Base-by-base conservation (phyloP, 1,139 yeast species). In the Keqinozyma sinolaborantium region DNA sequence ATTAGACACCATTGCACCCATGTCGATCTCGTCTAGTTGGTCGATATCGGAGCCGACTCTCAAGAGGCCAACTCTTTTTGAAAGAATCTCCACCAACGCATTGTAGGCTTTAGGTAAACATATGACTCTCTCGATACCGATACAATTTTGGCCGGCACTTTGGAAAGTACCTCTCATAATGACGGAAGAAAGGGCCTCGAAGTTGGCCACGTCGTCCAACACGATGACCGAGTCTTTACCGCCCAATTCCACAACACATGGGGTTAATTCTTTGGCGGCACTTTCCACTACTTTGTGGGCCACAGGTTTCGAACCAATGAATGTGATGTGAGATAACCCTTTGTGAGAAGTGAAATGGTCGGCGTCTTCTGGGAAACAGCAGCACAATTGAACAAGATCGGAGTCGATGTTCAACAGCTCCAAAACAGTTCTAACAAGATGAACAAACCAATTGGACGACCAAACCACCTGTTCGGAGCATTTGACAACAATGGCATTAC, bases 101-200 rank as follows among this genome's bases (percentile, higher is more conserved):
- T 77, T 80, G 56, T 92, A 90, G 23, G 78, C 75, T 29, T 67
- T 64, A 3, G 81, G 83, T 33, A 80, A 66, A 28, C 88, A 87
- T 40, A 92, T 82, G 3, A 92, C 95, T 41, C 98, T 71, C 59
- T 92, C 98, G 35, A 92, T 84, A 27, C 98, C 97, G 52, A 92
- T 92, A 62, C 98, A 92, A 54, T 92, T 92, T 56, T 92, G 98
- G 7, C 98, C 98, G 0, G 96, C 86, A 36, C 95, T 84, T 60
- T 92, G 98, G 64, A 88, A 92, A 0, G 96, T 83, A 16, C 97
- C 98, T 53, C 98, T 73, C 81, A 92, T 73, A 25, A 92, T 72
- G 19, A 87, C 80, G 5, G 96, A 85, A 0, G 95, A 78, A 25
- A 92, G 67, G 0, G 79, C 74, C 28, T 64, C 55, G 30, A 72